These are phyloP conservation scores for Fermentozyma sake DNA, from an alignment of 1,139 yeast species.

Conservation along the genomic window DNA sequence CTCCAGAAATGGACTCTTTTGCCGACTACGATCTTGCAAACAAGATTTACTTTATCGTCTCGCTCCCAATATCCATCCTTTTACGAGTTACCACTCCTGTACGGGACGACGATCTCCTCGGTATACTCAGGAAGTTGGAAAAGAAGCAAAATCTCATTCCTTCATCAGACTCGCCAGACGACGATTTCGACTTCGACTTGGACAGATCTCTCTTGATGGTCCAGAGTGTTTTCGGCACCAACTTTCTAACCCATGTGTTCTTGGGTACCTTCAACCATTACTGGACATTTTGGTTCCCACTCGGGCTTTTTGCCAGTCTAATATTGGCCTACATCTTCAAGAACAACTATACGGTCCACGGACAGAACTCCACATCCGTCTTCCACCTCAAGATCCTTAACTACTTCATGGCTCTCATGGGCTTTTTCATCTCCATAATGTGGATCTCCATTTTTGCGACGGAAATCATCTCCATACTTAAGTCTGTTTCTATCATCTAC, in stretches of 20 bases:
- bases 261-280: slow-evolving; percentile 10
- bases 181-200: slow-evolving; percentile 13
- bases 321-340: slow-evolving; percentile 1
- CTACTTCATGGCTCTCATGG: slow-evolving; percentile 41
- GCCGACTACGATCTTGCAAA: slow-evolving; percentile 6
- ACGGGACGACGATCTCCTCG: slow-evolving; percentile 17
- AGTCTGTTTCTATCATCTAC: slow-evolving; percentile 56
- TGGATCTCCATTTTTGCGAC: slow-evolving; percentile 79
- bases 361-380: not conserved
- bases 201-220: slow-evolving; percentile 16
- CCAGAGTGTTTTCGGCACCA: slow-evolving; percentile 17
- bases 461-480: slow-evolving; percentile 66
- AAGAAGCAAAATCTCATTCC: too few species aligned
- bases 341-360: slow-evolving; percentile 4
- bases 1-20: slow-evolving; percentile 12
- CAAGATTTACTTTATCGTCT: slow-evolving; percentile 22
- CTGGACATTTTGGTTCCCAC: slow-evolving; percentile 9
- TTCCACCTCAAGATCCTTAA: slow-evolving; percentile 18
- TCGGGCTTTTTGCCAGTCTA: slow-evolving; percentile 1
- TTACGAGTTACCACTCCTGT: slow-evolving; percentile 51
- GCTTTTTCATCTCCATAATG: slow-evolving; percentile 63
- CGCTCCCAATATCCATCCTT: slow-evolving; percentile 41
- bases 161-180: too few species aligned
- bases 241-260: slow-evolving; percentile 12
- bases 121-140: too few species aligned